Conservation (phyloP, 805 yeast species). For the Saccharomycopsis olivae region DNA sequence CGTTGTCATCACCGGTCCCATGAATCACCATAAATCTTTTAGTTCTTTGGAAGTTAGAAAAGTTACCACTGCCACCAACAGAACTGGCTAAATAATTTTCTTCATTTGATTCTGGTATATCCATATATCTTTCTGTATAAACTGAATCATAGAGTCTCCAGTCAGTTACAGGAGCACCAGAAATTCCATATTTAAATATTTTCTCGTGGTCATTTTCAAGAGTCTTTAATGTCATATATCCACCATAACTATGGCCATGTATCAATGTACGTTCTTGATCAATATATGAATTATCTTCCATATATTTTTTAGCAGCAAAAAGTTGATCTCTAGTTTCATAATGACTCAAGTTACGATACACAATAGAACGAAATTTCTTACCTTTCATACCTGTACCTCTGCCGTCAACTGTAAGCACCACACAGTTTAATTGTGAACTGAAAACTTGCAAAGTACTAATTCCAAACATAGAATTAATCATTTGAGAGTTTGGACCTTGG, state of each 20-base stretch:
- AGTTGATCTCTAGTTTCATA: conserved; percentile 84
- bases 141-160: conserved; percentile 70
- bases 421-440: conserved; percentile 66
- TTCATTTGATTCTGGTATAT: conserved; percentile 37
- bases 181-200: conserved; percentile 62
- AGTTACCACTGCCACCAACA: conserved; percentile 29
- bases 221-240: conserved; percentile 64
- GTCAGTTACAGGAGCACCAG: conserved; percentile 80
- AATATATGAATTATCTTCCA: conserved; percentile 31
- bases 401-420: conserved; percentile 93
- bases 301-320: conserved; percentile 67
- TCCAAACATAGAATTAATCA: conserved; percentile 52
- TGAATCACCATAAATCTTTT: conserved; percentile 60
- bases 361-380: conserved; percentile 61
- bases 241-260: conserved; percentile 91
- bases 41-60: conserved; percentile 32
- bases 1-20: conserved; percentile 81
- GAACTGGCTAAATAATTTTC: conserved; percentile 39
- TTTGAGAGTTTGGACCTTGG: conserved; percentile 94
- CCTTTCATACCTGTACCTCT: conserved; percentile 94
- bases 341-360: conserved; percentile 72
- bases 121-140: conserved; percentile 73
- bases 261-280: conserved; percentile 49
- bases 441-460: conserved; percentile 64
- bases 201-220: conserved; percentile 54